Percentiles rank a stretch among this genome's conserved stretches.
phyloP scores from a whole-genome alignment of 495 filamentous ascomycete species.

The Trichoderma gamsii region DNA sequence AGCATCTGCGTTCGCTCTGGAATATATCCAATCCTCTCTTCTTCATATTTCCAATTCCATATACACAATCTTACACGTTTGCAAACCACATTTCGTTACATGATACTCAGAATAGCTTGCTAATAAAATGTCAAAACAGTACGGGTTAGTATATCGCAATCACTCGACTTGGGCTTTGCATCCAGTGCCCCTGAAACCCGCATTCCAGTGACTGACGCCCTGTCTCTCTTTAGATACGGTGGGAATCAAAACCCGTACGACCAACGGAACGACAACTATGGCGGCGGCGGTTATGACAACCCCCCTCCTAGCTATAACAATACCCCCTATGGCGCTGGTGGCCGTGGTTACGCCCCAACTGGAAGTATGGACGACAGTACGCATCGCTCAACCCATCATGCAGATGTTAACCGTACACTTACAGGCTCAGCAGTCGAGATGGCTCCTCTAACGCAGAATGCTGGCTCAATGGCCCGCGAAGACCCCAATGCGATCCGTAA shows the following conservation, averaged over 20 bases:
- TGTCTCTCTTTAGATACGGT: conserved; percentile 33
- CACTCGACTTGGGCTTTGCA: background rate
- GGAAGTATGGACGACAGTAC: conserved; percentile 14
- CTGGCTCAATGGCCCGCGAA: conserved; percentile 33
- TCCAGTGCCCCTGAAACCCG: background rate
- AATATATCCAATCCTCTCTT: conserved; percentile 10
- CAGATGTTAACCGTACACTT: conserved; percentile 11
- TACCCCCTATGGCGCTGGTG: conserved; percentile 33
- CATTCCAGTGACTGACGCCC: conserved; percentile 25
- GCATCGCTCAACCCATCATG: background rate
- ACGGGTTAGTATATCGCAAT: conserved; percentile 29
- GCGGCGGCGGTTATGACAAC: conserved; percentile 23
- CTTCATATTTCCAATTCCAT: conserved; percentile 14
- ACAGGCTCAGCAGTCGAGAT: conserved; percentile 56
- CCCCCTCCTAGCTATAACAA: conserved; percentile 38
- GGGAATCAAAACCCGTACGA: conserved; percentile 47
- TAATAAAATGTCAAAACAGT: conserved; percentile 34
- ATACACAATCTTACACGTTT: background rate
- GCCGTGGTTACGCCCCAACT: conserved; percentile 36
- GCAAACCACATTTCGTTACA: background rate
- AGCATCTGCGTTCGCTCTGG: background rate
- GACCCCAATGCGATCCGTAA: conserved; percentile 73
- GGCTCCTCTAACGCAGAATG: conserved; percentile 49
- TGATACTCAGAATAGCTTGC: conserved; percentile 16
- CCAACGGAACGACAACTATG: conserved; percentile 31